Evolutionary conservation across 192 early-diverging fungal species (phyloP).

Genomic region (Phycomyces nitens): DNA sequence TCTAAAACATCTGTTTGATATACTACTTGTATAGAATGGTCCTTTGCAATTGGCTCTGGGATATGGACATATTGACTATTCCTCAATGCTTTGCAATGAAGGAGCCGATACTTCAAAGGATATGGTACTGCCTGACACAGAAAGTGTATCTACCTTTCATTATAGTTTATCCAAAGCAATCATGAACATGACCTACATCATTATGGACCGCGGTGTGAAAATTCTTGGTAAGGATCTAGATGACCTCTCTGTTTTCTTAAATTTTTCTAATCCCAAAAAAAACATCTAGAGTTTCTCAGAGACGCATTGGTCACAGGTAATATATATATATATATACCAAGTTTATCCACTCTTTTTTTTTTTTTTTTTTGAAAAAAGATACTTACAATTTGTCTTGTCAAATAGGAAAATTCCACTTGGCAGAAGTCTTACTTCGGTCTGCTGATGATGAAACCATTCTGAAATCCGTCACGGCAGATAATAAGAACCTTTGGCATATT

Average conservation of each 20-base stretch:
- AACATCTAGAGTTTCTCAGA: conserved; percentile 25
- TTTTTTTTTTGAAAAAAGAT: background rate
- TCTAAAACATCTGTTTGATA: background rate
- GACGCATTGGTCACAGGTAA: conserved; percentile 38
- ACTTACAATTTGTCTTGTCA: background rate
- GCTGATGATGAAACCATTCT: conserved; percentile 12
- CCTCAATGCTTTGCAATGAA: conserved; percentile 42
- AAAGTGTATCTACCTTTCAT: conserved; percentile 25
- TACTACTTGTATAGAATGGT: conserved; percentile 28
- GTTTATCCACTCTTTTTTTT: no score
- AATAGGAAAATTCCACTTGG: conserved; percentile 49
- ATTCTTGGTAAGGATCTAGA: conserved; percentile 19
- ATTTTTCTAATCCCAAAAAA: background rate
- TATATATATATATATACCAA: background rate
- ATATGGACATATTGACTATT: conserved; percentile 42
- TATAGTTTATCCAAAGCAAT: conserved; percentile 37
- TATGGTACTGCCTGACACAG: conserved; percentile 31
- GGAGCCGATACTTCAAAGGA: conserved; percentile 32
- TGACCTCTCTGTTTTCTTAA: background rate
- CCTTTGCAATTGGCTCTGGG: conserved; percentile 43
- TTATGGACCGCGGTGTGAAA: conserved; percentile 40
- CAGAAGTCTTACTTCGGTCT: conserved; percentile 33
- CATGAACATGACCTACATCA: conserved; percentile 47
- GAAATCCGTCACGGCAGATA: background rate
- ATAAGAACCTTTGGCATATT: conserved; percentile 42